A percentile compares a stretch with the other conserved stretches of the same genome.
These are phyloP conservation scores for Thalia dealbata DNA, from an alignment of 176 grass and related monocot genomes.

Conservation along the genomic window DNA sequence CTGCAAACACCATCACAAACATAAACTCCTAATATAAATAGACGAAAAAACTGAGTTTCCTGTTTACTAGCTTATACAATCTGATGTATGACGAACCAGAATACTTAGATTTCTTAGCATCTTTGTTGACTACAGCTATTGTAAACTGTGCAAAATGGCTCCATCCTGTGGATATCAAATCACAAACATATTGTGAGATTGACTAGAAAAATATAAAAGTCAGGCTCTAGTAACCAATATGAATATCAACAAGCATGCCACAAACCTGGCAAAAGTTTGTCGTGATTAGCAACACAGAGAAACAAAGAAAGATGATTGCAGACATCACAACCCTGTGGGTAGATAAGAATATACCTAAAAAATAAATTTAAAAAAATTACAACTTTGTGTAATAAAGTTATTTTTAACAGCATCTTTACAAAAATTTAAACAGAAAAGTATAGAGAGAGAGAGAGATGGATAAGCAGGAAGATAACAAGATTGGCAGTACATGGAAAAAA, in stretches of 20 bases:
- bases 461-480: neutral
- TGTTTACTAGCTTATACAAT: conserved; percentile 10
- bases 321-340: conserved; percentile 97
- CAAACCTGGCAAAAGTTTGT: conserved; percentile 91
- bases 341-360: conserved; percentile 97
- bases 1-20: conserved; percentile 42
- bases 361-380: neutral
- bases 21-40: conserved; percentile 29
- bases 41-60: neutral
- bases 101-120: conserved; percentile 97
- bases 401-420: too few relatives aligned
- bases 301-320: conserved; percentile 94
- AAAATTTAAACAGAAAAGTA: too few relatives aligned
- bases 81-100: conserved; percentile 54
- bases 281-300: conserved; percentile 98
- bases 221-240: conserved; percentile 14
- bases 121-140: conserved; percentile 97
- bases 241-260: conserved; percentile 18
- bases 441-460: neutral
- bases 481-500: neutral
- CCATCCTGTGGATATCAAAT: conserved; percentile 68
- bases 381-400: neutral
- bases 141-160: conserved; percentile 96
- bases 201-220: conserved; percentile 10
- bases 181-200: conserved; percentile 9